These are phyloP conservation scores for Euphrasia confusa DNA, from an alignment of 257 asterid species.

Conservation along the genomic window DNA sequence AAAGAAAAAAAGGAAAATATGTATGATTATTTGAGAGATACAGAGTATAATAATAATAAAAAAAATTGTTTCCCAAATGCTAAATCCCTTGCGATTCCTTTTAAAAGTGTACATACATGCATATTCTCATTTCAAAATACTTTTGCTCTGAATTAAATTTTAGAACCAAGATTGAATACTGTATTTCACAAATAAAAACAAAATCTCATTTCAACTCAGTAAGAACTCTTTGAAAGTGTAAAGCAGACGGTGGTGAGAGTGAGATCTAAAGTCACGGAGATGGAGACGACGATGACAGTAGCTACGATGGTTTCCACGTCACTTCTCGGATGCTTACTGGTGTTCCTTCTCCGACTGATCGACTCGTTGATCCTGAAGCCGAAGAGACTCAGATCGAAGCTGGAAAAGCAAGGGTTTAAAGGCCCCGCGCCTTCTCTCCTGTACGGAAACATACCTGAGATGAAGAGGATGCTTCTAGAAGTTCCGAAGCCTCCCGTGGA, in stretches of 20 bases:
- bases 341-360: slow-evolving; percentile 25
- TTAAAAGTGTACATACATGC: no score
- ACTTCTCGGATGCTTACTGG: slow-evolving; percentile 24
- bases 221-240: neutral
- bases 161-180: no score
- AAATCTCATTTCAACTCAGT: neutral
- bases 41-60: no score
- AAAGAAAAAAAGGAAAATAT: no score
- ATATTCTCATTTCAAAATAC: no score
- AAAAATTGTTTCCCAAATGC: no score
- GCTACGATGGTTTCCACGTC: slow-evolving; percentile 27
- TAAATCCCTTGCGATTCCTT: no score
- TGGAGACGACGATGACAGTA: slow-evolving; percentile 18
- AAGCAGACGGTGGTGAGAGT: neutral
- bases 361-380: slow-evolving; percentile 33
- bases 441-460: slow-evolving; percentile 58
- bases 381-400: slow-evolving; percentile 37
- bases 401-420: slow-evolving; percentile 52
- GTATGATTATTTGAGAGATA: no score
- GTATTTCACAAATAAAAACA: no score
- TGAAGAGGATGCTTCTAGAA: slow-evolving; percentile 34
- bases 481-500: slow-evolving; percentile 17
- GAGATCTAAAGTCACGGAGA: slow-evolving; percentile 19
- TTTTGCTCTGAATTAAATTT: no score
- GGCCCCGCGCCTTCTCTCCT: slow-evolving; percentile 56